phyloP scores from a whole-genome alignment of 2,329 filamentous ascomycete genomes.

The Diaporthe caulivora region DNA sequence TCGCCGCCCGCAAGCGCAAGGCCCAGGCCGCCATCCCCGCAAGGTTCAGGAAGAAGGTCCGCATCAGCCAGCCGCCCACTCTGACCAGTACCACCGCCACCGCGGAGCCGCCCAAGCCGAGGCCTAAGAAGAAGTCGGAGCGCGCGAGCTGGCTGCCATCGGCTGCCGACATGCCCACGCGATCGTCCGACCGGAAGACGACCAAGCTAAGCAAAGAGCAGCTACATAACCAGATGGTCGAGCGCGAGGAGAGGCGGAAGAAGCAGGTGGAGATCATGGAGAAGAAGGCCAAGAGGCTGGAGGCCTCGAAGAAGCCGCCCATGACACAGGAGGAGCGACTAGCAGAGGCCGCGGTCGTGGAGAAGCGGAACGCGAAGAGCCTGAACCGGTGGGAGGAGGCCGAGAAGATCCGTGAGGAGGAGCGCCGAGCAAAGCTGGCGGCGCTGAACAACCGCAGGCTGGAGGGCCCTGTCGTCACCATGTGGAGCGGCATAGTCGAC shows the following conservation, averaged over 20 bases:
- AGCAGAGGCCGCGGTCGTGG: constrained; percentile 83
- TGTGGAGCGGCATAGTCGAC: constrained; percentile 91
- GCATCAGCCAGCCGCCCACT: constrained; percentile 70
- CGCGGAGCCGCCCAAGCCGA: constrained; percentile 55
- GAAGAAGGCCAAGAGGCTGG: constrained; percentile 76
- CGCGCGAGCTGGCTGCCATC: constrained; percentile 70
- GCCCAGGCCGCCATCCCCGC: constrained; percentile 80
- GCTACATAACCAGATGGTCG: constrained; percentile 78
- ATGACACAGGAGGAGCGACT: constrained; percentile 91
- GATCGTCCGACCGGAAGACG: constrained; percentile 69
- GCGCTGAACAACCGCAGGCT: constrained; percentile 89
- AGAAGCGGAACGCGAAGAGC: constrained; percentile 89
- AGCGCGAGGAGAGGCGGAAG: constrained; percentile 77
- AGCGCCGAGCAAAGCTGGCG: constrained; percentile 84
- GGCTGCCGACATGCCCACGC: constrained; percentile 66
- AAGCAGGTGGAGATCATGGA: constrained; percentile 78
- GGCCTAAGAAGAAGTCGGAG: constrained; percentile 72
- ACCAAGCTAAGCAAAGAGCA: constrained; percentile 72
- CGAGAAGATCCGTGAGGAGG: constrained; percentile 88
- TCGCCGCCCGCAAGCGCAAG: constrained; percentile 82
- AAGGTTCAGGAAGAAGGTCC: constrained; percentile 80
- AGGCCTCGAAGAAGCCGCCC: constrained; percentile 80
- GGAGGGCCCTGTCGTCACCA: constrained; percentile 89
- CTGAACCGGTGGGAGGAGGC: constrained; percentile 94
- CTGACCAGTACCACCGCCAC: constrained; percentile 52